Evolutionary conservation across 2,329 filamentous ascomycete species (phyloP).

Genomic region (Botrytis byssoidea): DNA sequence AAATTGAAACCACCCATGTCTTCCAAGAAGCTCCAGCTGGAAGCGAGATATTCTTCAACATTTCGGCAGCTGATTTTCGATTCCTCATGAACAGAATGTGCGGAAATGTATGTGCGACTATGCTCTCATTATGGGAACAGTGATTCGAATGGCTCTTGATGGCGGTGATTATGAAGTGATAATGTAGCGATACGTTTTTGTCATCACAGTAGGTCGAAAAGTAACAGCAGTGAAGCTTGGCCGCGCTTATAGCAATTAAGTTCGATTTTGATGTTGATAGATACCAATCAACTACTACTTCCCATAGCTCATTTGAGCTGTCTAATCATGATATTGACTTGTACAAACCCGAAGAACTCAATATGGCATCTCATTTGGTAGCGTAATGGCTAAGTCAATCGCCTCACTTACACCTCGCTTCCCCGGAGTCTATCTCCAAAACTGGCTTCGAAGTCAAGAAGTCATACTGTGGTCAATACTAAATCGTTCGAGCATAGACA

Average conservation of each 20-base stretch:
- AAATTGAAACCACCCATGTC: background rate
- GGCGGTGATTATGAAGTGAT: background rate
- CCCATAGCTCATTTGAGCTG: background rate
- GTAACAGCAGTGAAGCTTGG: background rate
- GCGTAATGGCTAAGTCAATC: background rate
- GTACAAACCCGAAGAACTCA: background rate
- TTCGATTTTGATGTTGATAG: background rate
- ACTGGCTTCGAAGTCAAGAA: background rate
- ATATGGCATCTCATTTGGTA: background rate
- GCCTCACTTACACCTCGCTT: background rate
- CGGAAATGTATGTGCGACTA: background rate
- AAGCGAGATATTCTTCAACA: background rate
- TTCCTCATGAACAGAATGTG: background rate
- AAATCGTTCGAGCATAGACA: background rate
- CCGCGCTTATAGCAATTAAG: background rate
- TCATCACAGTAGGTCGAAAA: background rate
- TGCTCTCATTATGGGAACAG: fast-evolving
- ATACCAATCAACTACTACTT: background rate
- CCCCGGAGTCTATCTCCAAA: background rate
- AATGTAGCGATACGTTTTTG: background rate
- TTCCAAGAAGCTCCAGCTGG: background rate
- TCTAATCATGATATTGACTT: background rate
- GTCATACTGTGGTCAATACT: background rate
- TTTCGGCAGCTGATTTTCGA: background rate
- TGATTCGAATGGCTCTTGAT: background rate